Evolutionary conservation across 352 stramenopile species (phyloP), one percentile per base, ranked within the genome.

Genomic region (Phytopythium helicoides): DNA sequence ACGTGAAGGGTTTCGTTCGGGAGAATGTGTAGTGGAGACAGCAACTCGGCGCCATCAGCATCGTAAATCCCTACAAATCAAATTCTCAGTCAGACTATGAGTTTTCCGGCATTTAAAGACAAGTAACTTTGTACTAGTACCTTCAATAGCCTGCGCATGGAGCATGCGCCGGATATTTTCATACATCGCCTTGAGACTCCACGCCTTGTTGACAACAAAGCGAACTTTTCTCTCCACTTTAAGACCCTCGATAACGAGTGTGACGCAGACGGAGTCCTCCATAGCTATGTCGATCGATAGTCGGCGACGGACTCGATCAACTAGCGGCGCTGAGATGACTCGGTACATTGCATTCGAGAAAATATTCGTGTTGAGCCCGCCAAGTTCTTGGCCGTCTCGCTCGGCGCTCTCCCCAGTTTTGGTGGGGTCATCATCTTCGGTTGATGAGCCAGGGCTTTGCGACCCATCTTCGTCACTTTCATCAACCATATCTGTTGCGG

Each of bases 321-420:
- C 82, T 5, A 92, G 58, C 15, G 79, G 82, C 9, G 77, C 82
- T 0, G 80, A 89, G 47, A 92, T 89, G 14, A 92, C 82, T 46
- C 82, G 77, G 50, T 90, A 92, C 76, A 92, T 81, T 2, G 82
- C 82, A 50, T 88, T 80, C 6, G 82, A 90, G 60, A 92, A 90
- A 35, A 89, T 90, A 52, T 86, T 92, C 10, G 68, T 62, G 38
- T 86, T 79, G 23, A 64, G 52, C 6, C 46, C 59, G 22, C 58
- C 53, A 12, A 58, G 49, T 15, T 34, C 46, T 28, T 60, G 51
- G 6, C 67, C 57, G 16, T 73, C 65, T 15, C 31, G 60, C 22
- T 46, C 39, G 10, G 42, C 45, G 22, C 11, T 48, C 15, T 22
- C 57, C n/a, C n/a, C 34, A 7, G 16, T 15, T 15, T 75, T 68